These are phyloP conservation scores for Cladosporium sp. DNA, from an alignment of 2,329 filamentous ascomycete genomes.

Conservation along the genomic window DNA sequence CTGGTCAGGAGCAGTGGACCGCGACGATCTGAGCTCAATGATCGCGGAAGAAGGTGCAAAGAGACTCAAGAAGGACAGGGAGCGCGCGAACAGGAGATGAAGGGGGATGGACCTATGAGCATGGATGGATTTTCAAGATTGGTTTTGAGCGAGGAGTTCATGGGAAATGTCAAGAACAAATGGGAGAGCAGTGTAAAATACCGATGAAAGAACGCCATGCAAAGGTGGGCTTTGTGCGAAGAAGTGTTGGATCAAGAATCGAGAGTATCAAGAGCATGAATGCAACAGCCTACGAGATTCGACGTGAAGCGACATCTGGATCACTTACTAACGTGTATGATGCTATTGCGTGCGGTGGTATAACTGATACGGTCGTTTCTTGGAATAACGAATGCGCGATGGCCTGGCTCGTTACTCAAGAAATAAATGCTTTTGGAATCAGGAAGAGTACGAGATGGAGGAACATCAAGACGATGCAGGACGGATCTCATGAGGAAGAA, in stretches of 20 bases:
- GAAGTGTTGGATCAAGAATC: background rate
- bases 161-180: slow-evolving; percentile 5
- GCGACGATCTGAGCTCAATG: slow-evolving; percentile 93
- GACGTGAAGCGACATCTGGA: background rate
- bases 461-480: background rate
- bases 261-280: slow-evolving; percentile 4
- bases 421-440: background rate
- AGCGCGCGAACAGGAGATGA: slow-evolving; percentile 59
- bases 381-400: background rate
- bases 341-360: background rate
- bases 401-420: background rate
- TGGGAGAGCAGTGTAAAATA: slow-evolving; percentile 1
- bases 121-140: slow-evolving; percentile 10
- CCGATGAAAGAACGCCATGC: background rate
- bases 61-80: slow-evolving; percentile 82
- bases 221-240: background rate
- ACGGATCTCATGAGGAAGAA: background rate
- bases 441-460: background rate
- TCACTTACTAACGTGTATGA: background rate
- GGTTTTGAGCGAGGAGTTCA: slow-evolving; percentile 18
- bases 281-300: slow-evolving; percentile 5
- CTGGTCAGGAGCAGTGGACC: slow-evolving; percentile 69
- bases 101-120: background rate
- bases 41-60: slow-evolving; percentile 92
- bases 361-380: background rate